phyloP scores from a whole-genome alignment of 441 rosid species.

The Melastoma candidum region DNA sequence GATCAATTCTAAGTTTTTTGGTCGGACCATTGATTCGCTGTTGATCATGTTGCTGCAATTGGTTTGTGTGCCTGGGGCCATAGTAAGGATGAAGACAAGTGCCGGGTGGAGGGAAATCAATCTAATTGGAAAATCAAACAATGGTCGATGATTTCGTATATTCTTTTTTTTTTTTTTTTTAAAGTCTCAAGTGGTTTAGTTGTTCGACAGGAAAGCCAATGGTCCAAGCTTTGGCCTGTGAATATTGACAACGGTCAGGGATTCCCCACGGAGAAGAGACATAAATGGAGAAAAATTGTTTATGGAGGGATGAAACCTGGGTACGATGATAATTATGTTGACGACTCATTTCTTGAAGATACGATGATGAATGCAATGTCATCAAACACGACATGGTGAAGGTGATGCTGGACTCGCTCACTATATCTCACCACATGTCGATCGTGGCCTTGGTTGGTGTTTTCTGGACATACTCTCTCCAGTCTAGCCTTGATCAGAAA shows the following conservation, averaged over 20 bases:
- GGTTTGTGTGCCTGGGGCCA: too few relatives aligned
- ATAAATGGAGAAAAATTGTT: conserved; percentile 73
- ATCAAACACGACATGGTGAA: conserved; percentile 57
- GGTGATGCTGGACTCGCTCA: conserved; percentile 73
- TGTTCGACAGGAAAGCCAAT: too few relatives aligned
- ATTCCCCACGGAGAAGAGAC: conserved; percentile 19
- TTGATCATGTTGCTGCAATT: too few relatives aligned
- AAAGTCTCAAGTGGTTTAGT: too few relatives aligned
- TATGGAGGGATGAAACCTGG: conserved; percentile 89
- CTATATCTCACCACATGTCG: conserved; percentile 70
- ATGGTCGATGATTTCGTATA: too few relatives aligned
- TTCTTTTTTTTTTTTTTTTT: too few relatives aligned
- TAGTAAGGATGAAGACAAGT: too few relatives aligned
- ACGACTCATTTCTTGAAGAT: conserved; percentile 63
- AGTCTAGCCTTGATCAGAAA: conserved; percentile 46
- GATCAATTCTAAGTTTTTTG: too few relatives aligned
- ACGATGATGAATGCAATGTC: conserved; percentile 88
- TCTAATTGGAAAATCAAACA: too few relatives aligned
- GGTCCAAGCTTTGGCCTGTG: not conserved
- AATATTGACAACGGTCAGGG: conserved; percentile 5
- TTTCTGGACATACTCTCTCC: conserved; percentile 68
- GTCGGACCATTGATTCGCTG: too few relatives aligned
- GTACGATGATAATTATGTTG: conserved; percentile 74
- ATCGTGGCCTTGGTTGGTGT: conserved; percentile 64
- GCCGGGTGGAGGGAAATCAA: too few relatives aligned